Base-by-base conservation (phyloP, 1,284 basidiomycete species). In the Cutaneotrichosporon cutaneum region DNA sequence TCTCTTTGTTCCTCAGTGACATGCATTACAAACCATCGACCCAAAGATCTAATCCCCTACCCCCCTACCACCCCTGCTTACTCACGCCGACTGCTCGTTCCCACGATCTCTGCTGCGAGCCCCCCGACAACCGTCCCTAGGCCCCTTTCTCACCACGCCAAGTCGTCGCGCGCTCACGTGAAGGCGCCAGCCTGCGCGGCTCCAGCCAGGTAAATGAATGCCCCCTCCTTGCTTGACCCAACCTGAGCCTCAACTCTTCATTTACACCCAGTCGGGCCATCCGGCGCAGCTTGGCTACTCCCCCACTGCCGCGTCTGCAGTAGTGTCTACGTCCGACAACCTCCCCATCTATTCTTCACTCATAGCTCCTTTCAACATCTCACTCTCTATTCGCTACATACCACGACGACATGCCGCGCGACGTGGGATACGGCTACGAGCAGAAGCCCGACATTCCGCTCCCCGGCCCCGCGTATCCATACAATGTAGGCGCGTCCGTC, bases 371-470 rank as follows among this genome's bases (percentile, higher is more conserved):
- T 27, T 27, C 45, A 48, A 9, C 21, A 48, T 48, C 45, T 26
- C 45, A 24, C 48, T 50, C 26, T 42, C 14, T 26, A 50, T 50
- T 18, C 48, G 8, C 22, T n/a, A 18, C 14, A n/a, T n/a, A n/a
- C 27, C 48, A 30, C 48, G 10, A 16, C 48, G 26, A 9, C 21
- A 51, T 51, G 48, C 27, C 48, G 18, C 24, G 48, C 11, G 48
- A 51, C 48, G 26, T 51, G 48, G 48, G 48, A 30, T 51, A 51
- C 26, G 26, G 26, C 48, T 30, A 51, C 48, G 48, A 51, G 26
- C 48, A 30, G 18, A 51, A 51, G 48, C 48, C 48, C 24, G 48
- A 51, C 27, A 51, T 30, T 51, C 45, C 45, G 18, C 39, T n/a
- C 18, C 18, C 39, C 18, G 39, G 39, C 39, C 13, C 45, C 13